phyloP scores from a whole-genome alignment of 208 protist species.

The Trypanosomatidae sp. region DNA sequence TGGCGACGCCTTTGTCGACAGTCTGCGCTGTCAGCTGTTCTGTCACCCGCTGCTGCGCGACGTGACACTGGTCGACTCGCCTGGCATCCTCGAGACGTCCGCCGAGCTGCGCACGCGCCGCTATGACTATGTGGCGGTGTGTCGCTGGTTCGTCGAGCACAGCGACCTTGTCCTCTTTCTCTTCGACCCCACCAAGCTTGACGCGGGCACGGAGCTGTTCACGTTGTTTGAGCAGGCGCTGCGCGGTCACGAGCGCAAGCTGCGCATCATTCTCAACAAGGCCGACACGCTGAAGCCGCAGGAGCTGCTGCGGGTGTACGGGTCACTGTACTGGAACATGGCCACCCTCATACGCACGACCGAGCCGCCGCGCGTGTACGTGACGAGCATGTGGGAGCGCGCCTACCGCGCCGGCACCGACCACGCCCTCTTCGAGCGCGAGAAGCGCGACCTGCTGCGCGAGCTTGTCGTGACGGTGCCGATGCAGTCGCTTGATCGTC shows the following conservation, averaged over 20 bases:
- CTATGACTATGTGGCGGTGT: conserved; percentile 72
- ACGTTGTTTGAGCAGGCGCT: conserved; percentile 55
- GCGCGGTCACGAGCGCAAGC: conserved; percentile 90
- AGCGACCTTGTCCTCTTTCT: conserved; percentile 93
- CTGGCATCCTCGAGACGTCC: conserved; percentile 91
- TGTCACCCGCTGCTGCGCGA: conserved; percentile 82
- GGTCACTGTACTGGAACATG: conserved; percentile 95
- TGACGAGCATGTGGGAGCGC: conserved; percentile 94
- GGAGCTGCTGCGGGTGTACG: conserved; percentile 95
- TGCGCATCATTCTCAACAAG: conserved; percentile 96
- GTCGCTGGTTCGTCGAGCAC: conserved; percentile 89
- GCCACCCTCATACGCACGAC: conserved; percentile 91
- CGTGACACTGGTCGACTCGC: conserved; percentile 93
- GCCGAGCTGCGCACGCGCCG: conserved; percentile 41
- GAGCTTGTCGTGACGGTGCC: conserved; percentile 79
- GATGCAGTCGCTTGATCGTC: conserved; percentile 67
- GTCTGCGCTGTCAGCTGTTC: conserved; percentile 60
- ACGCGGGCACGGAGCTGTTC: conserved; percentile 66
- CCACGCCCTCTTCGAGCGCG: conserved; percentile 66
- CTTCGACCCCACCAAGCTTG: conserved; percentile 97
- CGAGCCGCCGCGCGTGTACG: conserved; percentile 93
- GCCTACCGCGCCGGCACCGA: conserved; percentile 69
- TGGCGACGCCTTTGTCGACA: conserved; percentile 81
- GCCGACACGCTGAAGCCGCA: conserved; percentile 88
- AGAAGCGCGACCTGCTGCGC: conserved; percentile 80